Evolutionary conservation across 257 asterid species (phyloP).

Genomic region (Nicotiana otophora): DNA sequence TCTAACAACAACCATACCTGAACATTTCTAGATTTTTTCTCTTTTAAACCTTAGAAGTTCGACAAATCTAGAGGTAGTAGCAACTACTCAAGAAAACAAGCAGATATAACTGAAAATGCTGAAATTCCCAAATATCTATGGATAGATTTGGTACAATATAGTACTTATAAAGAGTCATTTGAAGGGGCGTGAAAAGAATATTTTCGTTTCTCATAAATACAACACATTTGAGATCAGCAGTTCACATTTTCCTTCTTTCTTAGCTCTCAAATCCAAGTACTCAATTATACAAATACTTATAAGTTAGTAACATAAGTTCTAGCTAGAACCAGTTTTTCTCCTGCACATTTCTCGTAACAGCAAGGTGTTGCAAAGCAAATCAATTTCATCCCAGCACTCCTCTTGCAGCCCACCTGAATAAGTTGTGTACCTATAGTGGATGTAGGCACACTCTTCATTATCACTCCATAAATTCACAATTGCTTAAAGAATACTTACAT

Average conservation of each 20-base stretch:
- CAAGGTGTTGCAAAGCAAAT: slow-evolving; percentile 21
- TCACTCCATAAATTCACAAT: background rate
- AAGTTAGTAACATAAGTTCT: background rate
- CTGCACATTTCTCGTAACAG: background rate
- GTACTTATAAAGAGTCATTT: too few relatives aligned
- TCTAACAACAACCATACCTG: background rate
- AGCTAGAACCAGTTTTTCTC: background rate
- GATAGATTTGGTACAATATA: background rate
- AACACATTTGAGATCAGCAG: too few relatives aligned
- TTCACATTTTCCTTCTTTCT: too few relatives aligned
- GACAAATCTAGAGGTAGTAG: background rate
- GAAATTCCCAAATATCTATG: background rate
- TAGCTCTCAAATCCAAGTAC: background rate
- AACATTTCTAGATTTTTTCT: too few relatives aligned
- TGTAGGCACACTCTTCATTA: background rate
- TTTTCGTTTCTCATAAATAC: too few relatives aligned
- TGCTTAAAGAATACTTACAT: background rate
- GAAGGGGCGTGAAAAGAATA: too few relatives aligned
- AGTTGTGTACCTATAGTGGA: slow-evolving; percentile 53
- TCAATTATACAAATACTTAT: background rate
- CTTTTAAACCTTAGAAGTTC: background rate
- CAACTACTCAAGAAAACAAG: background rate
- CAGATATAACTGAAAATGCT: background rate
- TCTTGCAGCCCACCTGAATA: slow-evolving; percentile 73
- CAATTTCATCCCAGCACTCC: slow-evolving; percentile 40